Conservation (phyloP, 257 asterid species). For the Salvia splendens region DNA sequence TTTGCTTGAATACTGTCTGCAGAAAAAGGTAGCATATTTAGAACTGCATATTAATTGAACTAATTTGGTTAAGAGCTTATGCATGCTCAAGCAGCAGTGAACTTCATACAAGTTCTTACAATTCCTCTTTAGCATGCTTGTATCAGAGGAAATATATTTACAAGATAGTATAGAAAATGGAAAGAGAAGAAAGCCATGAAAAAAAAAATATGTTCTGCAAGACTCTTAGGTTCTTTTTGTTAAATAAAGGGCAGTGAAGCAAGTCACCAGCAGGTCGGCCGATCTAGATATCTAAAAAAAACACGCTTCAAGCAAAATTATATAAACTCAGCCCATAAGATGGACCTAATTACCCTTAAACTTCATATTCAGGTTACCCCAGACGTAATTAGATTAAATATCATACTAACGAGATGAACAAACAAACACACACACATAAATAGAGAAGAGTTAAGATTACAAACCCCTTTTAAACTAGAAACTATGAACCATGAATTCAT, state of each 20-base stretch:
- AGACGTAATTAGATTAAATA: not conserved
- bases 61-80: constrained; percentile 2
- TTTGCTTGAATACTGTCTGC: constrained; percentile 74
- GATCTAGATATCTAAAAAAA: too few species aligned
- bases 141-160: constrained; percentile 9
- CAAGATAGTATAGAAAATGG: constrained; percentile 10
- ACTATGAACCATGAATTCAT: too few species aligned
- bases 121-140: too few species aligned
- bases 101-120: too few species aligned
- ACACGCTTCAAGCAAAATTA: too few species aligned
- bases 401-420: not conserved
- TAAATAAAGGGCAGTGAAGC: not conserved
- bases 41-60: not conserved
- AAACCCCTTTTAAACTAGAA: too few species aligned
- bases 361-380: constrained; percentile 4
- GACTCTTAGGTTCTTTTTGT: not conserved
- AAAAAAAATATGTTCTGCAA: not conserved
- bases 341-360: not conserved
- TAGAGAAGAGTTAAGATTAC: too few species aligned
- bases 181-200: constrained; percentile 22
- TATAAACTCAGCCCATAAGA: not conserved
- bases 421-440: not conserved
- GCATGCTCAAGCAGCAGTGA: constrained; percentile 1
- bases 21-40: constrained; percentile 31
- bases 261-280: constrained; percentile 1